Evolutionary conservation across 2,329 filamentous ascomycete genomes (phyloP).

Genomic region (Colletotrichum eremochloae): DNA sequence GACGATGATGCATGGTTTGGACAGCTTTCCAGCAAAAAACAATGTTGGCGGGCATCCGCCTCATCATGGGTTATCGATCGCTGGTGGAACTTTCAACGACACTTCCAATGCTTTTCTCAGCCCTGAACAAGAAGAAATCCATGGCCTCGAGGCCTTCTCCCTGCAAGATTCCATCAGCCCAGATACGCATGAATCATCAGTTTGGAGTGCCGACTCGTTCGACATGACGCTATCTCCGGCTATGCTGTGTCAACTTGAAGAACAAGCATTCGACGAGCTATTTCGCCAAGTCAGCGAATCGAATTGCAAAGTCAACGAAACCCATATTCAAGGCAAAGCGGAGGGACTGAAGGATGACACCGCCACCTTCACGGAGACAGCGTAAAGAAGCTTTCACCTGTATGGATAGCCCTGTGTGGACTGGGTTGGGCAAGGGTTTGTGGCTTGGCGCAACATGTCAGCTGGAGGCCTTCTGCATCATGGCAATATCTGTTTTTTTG

Average conservation of each 20-base stretch:
- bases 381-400: not conserved
- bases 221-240: slow-evolving; percentile 12
- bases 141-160: slow-evolving; percentile 16
- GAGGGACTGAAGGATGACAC: not conserved
- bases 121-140: slow-evolving; percentile 6
- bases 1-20: not conserved
- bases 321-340: not conserved
- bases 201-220: slow-evolving; percentile 13
- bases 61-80: not conserved
- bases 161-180: slow-evolving; percentile 1
- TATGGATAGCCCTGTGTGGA: not conserved
- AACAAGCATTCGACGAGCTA: slow-evolving; percentile 18
- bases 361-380: not conserved
- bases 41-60: not conserved
- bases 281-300: slow-evolving; percentile 10
- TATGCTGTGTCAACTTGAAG: slow-evolving; percentile 20
- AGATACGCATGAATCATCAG: not conserved
- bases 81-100: not conserved
- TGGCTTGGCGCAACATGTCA: not conserved
- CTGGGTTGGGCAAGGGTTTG: not conserved
- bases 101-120: slow-evolving; percentile 5
- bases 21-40: slow-evolving; percentile 13
- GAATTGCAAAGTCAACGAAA: slow-evolving; percentile 3
- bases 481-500: not conserved
- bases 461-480: not conserved